Conservation (phyloP, 2,329 filamentous ascomycete species). For the Calonectria naviculata region DNA sequence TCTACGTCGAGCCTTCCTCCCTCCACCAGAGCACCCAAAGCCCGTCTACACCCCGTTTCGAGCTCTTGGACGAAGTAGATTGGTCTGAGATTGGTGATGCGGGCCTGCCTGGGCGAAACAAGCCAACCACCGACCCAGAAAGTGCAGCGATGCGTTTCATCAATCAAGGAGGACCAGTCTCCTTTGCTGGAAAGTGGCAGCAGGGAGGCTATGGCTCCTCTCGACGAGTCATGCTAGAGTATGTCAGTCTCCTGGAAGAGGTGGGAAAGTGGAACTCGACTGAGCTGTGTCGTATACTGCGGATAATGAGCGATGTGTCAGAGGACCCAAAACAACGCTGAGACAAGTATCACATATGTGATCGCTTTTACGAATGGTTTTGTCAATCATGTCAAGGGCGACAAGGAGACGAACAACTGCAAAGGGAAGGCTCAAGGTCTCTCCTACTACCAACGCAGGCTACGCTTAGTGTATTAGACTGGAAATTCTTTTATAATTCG, state of each 20-base stretch:
- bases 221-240: neutral
- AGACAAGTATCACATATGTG: neutral
- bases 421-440: too few relatives aligned
- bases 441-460: too few relatives aligned
- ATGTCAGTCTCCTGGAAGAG: neutral
- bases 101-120: neutral
- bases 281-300: neutral
- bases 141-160: neutral
- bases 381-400: too few relatives aligned
- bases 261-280: neutral
- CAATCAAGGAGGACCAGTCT: neutral
- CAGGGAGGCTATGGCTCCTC: neutral
- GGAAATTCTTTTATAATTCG: too few relatives aligned
- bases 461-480: too few relatives aligned
- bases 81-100: neutral
- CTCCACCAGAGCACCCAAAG: neutral
- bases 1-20: neutral
- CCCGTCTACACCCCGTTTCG: neutral
- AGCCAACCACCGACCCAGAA: neutral
- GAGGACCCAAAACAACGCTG: neutral
- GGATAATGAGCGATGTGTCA: conserved; percentile 1
- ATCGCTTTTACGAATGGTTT: neutral
- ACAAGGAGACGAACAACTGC: too few relatives aligned
- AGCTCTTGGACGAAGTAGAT: neutral
- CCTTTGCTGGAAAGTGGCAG: neutral